Conservation (phyloP, 805 yeast genomes). For the Huiozyma naganishii region DNA sequence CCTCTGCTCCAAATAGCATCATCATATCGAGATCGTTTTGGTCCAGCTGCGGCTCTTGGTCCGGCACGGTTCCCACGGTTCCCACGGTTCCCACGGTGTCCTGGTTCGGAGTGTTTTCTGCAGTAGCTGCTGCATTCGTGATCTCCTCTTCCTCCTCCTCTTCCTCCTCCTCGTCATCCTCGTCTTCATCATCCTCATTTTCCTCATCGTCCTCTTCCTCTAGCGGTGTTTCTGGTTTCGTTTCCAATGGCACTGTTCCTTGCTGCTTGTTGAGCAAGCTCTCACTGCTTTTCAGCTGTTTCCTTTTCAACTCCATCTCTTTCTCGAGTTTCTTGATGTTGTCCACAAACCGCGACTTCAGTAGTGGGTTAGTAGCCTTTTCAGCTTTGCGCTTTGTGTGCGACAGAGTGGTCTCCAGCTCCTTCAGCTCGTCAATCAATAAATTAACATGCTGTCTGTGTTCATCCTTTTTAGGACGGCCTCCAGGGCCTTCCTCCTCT, state of each 20-base stretch:
- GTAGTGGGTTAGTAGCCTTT: slow-evolving; percentile 70
- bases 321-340: slow-evolving; percentile 67
- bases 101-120: slow-evolving; percentile 12
- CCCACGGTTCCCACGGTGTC: slow-evolving; percentile 8
- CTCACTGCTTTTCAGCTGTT: slow-evolving; percentile 41
- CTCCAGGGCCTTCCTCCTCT: slow-evolving; percentile 41
- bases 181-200: slow-evolving; percentile 27
- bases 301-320: slow-evolving; percentile 71
- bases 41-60: slow-evolving; percentile 22
- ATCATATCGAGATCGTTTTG: slow-evolving; percentile 30
- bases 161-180: slow-evolving; percentile 24
- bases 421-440: slow-evolving; percentile 75
- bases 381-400: slow-evolving; percentile 64
- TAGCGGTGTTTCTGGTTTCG: slow-evolving; percentile 14
- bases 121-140: slow-evolving; percentile 5
- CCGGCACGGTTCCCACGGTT: slow-evolving; percentile 6
- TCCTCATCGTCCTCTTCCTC: slow-evolving; percentile 25
- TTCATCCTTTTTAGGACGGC: slow-evolving; percentile 41
- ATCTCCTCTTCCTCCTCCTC: slow-evolving; percentile 30
- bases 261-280: slow-evolving; percentile 13
- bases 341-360: slow-evolving; percentile 77
- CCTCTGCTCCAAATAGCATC: slow-evolving; percentile 30
- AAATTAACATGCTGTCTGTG: slow-evolving; percentile 60
- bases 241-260: slow-evolving; percentile 1
- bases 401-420: slow-evolving; percentile 65